Conservation (phyloP, 345 rosid species). For the Aquilaria yunnanensis region DNA sequence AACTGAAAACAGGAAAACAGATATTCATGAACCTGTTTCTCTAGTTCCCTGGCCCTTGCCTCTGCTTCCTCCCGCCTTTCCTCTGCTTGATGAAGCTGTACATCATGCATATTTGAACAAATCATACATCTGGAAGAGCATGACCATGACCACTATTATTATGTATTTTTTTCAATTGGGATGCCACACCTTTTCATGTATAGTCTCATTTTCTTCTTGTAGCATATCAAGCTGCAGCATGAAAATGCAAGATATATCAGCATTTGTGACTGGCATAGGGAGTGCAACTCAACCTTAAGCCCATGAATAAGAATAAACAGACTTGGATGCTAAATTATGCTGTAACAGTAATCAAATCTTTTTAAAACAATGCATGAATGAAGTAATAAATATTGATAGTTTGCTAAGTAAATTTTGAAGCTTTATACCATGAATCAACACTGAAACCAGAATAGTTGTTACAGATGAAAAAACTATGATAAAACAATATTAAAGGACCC, state of each 20-base stretch:
- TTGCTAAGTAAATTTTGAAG: too few species aligned
- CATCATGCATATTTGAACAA: conserved; percentile 12
- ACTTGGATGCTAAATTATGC: too few species aligned
- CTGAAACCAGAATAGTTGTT: too few species aligned
- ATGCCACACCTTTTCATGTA: conserved; percentile 47
- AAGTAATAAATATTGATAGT: not conserved
- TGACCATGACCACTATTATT: conserved; percentile 6
- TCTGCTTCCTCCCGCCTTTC: conserved; percentile 76
- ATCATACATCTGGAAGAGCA: conserved; percentile 10
- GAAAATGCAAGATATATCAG: conserved; percentile 7
- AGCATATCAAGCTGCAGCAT: conserved; percentile 81
- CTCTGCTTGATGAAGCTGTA: conserved; percentile 74
- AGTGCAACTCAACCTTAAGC: too few species aligned
- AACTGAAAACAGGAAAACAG: not conserved
- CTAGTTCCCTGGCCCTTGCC: conserved; percentile 88
- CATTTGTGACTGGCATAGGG: not conserved
- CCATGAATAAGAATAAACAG: too few species aligned
- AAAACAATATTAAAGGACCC: too few species aligned
- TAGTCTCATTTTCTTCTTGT: conserved; percentile 72
- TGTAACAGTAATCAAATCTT: not conserved
- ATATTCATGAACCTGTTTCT: conserved; percentile 60
- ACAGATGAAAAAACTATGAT: not conserved
- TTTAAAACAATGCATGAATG: conserved; percentile 1
- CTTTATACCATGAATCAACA: too few species aligned
- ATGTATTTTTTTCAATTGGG: not conserved